A percentile compares a stretch with the other conserved stretches of the same genome.
Conservation (phyloP, 169 alveolate species). For the Eimeria zaria region DNA sequence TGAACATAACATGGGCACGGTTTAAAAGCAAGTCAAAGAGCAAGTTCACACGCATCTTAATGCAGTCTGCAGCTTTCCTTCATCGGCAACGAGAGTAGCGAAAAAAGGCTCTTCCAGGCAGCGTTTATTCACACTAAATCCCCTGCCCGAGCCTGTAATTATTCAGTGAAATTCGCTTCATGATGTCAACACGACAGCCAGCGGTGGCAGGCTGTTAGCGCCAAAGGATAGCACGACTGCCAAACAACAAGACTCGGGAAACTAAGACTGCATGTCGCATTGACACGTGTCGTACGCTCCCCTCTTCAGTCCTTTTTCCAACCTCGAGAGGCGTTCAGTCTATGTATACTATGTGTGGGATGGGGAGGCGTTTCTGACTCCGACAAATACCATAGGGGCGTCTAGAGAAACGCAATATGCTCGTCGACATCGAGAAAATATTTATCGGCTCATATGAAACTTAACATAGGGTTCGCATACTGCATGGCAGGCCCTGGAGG, state of each 20-base stretch:
- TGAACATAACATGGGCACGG: background rate
- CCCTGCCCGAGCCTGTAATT: background rate
- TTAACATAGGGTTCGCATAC: constrained; percentile 92
- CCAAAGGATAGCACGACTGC: background rate
- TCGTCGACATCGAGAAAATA: background rate
- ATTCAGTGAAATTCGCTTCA: background rate
- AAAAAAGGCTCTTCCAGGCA: background rate
- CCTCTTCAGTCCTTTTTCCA: background rate
- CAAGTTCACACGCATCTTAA: constrained; percentile 8
- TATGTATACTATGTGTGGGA: background rate
- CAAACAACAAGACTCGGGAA: background rate
- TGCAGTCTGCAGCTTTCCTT: background rate
- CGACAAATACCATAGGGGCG: background rate
- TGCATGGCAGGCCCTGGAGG: constrained; percentile 98
- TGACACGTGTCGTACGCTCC: background rate
- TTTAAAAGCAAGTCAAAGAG: constrained; percentile 4
- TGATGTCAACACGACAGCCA: background rate
- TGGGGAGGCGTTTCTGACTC: constrained; percentile 12
- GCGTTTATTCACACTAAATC: background rate
- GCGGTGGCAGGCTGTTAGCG: constrained; percentile 2
- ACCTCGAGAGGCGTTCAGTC: background rate
- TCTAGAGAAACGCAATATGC: background rate
- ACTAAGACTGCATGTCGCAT: background rate
- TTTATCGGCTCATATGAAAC: constrained; percentile 20
- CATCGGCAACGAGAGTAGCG: background rate